Evolutionary conservation across 345 rosid genomes (phyloP), one percentile per base, ranked within the genome.

Genomic region (Citrus mangshanensis): DNA sequence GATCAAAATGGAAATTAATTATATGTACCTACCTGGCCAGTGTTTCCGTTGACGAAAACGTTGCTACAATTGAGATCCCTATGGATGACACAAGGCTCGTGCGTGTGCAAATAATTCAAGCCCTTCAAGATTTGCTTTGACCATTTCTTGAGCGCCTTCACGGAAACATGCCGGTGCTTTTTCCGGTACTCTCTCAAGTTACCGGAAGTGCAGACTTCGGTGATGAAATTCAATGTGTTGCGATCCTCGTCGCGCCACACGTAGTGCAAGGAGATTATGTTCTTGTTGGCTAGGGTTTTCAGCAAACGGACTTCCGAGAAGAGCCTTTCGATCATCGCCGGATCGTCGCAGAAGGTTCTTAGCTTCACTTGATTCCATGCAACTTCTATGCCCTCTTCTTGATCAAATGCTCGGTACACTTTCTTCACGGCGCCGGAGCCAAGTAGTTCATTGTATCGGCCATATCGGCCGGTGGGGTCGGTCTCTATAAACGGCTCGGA

Each of bases 1-100:
- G 51, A 0, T 46, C 13, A 46, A 46, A 46, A 46, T 1, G 5
- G 1, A 46, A 46, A 46, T 3, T 46, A 46, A 46, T 3, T 46
- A 46, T 46, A 10, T 64, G 49, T 81, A 91, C 96, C 38, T 80
- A 91, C 96, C 95, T 92, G 94, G 27, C 98, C 98, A 6, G 72
- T 85, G 85, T 94, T 93, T 3, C 98, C 98, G 77, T 93, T 94
- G 84, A 94, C 90, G 75, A 94, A 89, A 75, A 94, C 86, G 66
- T 94, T 94, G 89, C 97, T 93, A 82, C 98, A 94, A 77, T 93
- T 94, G 78, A 94, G 92, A 82, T 94, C 98, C 81, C 98, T 86
- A 21, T 94, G 98, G 63, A 93, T 93, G 81, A 94, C 81, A 56
- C 97, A 93, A 55, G 98, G 98, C 65, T 94, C 93, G 18, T 89